phyloP scores from a whole-genome alignment of 805 yeast genomes.

The Lipomyces lipofer region DNA sequence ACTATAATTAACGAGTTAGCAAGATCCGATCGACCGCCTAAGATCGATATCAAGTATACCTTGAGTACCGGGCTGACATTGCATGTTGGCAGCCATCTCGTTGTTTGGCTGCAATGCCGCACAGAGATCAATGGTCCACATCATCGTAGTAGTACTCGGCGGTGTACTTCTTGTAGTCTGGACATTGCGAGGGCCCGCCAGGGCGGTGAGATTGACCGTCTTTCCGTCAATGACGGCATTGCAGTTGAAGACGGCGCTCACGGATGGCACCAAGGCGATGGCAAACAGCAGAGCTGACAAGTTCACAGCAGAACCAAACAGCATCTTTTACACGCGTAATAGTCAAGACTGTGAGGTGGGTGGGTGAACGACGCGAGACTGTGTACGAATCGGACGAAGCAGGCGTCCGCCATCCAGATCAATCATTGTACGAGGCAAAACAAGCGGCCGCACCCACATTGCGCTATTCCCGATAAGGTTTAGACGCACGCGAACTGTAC shows the following conservation, averaged over 20 bases:
- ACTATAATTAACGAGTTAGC: slow-evolving; percentile 37
- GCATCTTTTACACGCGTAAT: too few relatives aligned
- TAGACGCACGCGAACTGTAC: too few relatives aligned
- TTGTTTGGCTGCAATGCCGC: slow-evolving; percentile 45
- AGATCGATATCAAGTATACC: slow-evolving; percentile 11
- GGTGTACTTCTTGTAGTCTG: slow-evolving; percentile 61
- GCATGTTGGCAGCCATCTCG: slow-evolving; percentile 42
- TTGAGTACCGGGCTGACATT: slow-evolving; percentile 71
- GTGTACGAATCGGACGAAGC: too few relatives aligned
- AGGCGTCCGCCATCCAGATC: too few relatives aligned
- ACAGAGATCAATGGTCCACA: slow-evolving; percentile 76
- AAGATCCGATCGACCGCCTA: background rate
- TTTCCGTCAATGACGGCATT: slow-evolving; percentile 34
- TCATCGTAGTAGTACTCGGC: slow-evolving; percentile 63
- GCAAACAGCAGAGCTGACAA: slow-evolving; percentile 9
- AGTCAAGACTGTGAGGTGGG: too few relatives aligned
- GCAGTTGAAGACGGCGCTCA: slow-evolving; percentile 36
- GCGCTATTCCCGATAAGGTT: too few relatives aligned
- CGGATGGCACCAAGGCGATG: slow-evolving; percentile 13
- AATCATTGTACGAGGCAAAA: too few relatives aligned
- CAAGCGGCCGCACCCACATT: too few relatives aligned
- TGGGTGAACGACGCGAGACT: too few relatives aligned
- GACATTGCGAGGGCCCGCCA: slow-evolving; percentile 53
- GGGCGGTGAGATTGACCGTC: slow-evolving; percentile 45
- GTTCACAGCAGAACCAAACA: background rate